These are phyloP conservation scores for Bothriochloa decipiens DNA, from an alignment of 176 grass and related monocot species.

Conservation along the genomic window DNA sequence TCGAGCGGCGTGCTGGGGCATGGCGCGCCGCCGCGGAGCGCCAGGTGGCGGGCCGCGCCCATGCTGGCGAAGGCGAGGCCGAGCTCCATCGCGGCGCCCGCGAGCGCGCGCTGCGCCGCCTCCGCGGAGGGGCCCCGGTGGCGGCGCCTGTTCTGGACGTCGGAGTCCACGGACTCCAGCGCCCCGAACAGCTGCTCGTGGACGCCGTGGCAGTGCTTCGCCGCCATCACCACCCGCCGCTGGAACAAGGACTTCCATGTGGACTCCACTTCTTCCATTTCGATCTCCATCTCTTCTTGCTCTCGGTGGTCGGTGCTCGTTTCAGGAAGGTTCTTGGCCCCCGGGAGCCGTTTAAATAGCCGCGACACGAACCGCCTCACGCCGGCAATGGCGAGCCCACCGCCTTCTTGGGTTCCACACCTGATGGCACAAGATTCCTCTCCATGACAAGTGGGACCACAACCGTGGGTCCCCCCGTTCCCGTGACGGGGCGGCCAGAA, in stretches of 20 bases:
- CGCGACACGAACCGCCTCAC: not conserved
- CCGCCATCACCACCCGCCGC: constrained; percentile 31
- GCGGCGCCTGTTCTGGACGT: not conserved
- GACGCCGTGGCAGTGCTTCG: constrained; percentile 9
- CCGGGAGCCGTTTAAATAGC: not conserved
- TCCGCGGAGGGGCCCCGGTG: not conserved
- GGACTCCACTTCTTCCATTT: not conserved
- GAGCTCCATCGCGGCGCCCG: constrained; percentile 14
- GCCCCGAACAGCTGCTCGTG: not conserved
- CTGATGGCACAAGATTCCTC: not conserved
- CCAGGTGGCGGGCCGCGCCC: constrained; percentile 36
- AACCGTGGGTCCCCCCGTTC: not conserved
- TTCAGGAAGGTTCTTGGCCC: not conserved
- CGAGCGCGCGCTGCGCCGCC: constrained; percentile 18
- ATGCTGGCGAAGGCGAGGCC: constrained; percentile 43
- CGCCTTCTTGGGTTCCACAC: not conserved
- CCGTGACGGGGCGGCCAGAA: fast-evolving
- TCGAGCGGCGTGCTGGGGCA: not conserved
- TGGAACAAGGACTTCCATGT: not conserved
- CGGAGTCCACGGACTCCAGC: not conserved
- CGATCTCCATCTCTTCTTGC: not conserved
- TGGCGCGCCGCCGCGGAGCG: constrained; percentile 1
- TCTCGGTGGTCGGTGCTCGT: not conserved
- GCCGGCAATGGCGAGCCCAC: not conserved
- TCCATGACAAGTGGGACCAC: not conserved